Evolutionary conservation across 352 stramenopile species (phyloP), one percentile per base, ranked within the genome.

Genomic region (Phytopythium boreale): DNA sequence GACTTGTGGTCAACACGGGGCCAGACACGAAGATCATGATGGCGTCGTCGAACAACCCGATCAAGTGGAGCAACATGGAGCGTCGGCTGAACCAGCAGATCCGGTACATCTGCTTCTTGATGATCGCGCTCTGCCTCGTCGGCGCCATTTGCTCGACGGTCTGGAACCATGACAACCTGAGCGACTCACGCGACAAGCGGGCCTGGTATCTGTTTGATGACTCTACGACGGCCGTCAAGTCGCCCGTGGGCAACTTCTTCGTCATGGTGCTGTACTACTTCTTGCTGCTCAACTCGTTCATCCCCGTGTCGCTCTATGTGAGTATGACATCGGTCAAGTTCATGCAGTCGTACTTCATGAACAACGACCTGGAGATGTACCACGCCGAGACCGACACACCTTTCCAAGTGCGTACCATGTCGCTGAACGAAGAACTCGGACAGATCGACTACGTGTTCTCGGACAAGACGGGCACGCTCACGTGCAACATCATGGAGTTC

Each of bases 401-500:
- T 12, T 96, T 81, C 62, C 83, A 94, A 69, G 94, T 96, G 34
- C 88, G 91, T 20, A 97, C 92, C 0, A 97, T 97, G 88, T 92
- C 84, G 36, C 71, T 98, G 59, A 98, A 97, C 62, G 93, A 98
- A 67, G 93, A 98, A 49, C 75, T 98, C 4, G 94, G 94, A 1
- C 93, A 98, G 75, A 93, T 98, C 44, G 86, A 93, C 66, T 96
- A 97, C 68, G 91, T 98, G 29, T 98, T 98, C 60, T 92, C 75
- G 37, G 95, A 98, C 71, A 98, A 98, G 75, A 98, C 95, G 14
- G 96, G 96, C 20, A 98, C 96, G 12, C 68, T 98, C 29, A 98
- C 96, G 51, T 94, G 92, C 62, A 98, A 98, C 71, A 83, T 98
- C 31, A 98, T 98, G 96, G 88, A 98, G 68, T 99, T 99, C 71